A percentile compares a stretch with the other conserved stretches of the same genome.
These are phyloP conservation scores for Musa schizocarpa DNA, from an alignment of 176 grass and related monocot genomes.

Conservation along the genomic window DNA sequence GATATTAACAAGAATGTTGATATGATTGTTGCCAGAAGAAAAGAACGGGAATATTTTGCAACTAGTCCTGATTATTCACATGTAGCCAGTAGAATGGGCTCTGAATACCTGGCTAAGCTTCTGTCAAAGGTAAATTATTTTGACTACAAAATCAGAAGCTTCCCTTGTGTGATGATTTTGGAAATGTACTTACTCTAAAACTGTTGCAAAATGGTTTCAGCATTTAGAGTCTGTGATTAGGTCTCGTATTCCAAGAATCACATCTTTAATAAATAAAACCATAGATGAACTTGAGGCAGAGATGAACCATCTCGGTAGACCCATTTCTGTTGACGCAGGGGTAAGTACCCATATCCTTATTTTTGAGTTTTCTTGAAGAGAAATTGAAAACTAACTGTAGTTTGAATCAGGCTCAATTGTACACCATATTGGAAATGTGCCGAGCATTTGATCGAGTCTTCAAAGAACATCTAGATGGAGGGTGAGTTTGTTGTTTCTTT, in stretches of 20 bases:
- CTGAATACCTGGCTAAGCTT: conserved; percentile 63
- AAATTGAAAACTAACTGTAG: background rate
- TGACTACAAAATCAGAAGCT: background rate
- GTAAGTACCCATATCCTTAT: conserved; percentile 19
- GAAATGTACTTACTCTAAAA: background rate
- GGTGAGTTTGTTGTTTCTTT: conserved; percentile 25
- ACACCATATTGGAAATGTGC: conserved; percentile 63
- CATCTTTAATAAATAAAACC: conserved; percentile 53
- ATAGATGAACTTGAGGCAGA: conserved; percentile 70
- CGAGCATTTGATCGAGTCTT: conserved; percentile 61
- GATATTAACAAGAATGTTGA: conserved; percentile 79
- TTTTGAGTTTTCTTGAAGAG: background rate
- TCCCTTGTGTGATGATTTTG: background rate
- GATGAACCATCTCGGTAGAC: conserved; percentile 47
- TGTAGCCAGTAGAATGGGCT: conserved; percentile 54
- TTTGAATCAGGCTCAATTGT: conserved; percentile 44
- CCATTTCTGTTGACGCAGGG: conserved; percentile 57
- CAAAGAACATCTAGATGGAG: conserved; percentile 79
- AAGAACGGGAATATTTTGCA: conserved; percentile 67
- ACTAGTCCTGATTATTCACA: conserved; percentile 68
- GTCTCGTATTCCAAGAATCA: conserved; percentile 58
- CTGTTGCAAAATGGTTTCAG: conserved; percentile 28
- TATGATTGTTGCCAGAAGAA: conserved; percentile 57
- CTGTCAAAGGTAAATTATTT: conserved; percentile 53
- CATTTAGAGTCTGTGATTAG: conserved; percentile 66